Evolutionary conservation across 2,329 filamentous ascomycete species (phyloP), one percentile per base, ranked within the genome.

Genomic region (Fusarium irregulare): DNA sequence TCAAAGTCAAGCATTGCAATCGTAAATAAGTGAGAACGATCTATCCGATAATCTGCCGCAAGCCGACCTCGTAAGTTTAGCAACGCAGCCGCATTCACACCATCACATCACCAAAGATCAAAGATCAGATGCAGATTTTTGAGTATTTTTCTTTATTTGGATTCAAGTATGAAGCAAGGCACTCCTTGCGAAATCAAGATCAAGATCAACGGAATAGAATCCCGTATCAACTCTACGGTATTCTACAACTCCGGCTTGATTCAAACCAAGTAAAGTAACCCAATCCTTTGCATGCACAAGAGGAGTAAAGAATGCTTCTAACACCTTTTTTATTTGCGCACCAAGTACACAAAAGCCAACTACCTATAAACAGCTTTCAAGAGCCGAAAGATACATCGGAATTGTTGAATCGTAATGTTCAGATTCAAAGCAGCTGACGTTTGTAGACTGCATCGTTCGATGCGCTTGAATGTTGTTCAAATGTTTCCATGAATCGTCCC

Each of bases 401-500:
- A 20, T 49, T 41, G 49, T 53, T 56, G 60, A 60, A 44, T 60
- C 32, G 56, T 55, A 45, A 47, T 40, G 32, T 32, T 40, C 25
- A 60, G 54, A 46, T 68, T 64, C 53, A 56, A 60, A 68, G 54
- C 67, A 56, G 58, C 48, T 64, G 44, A 27, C 54, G 14, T 32
- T 64, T 55, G 54, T 44, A 30, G 45, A 30, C 37, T 55, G 55
- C 56, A 47, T 53, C 56, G 25, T 56, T 48, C 56, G 51, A 42
- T 62, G 45, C 41, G 42, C 42, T 60, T 46, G 27, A 40, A 60
- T 60, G 60, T 70, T 68, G 57, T 56, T 60, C 61, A 53, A 68
- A 64, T 65, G 32, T 70, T 62, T 62, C 68, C 68, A 46, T 72
- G 30, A 68, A 62, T 75, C 73, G 60, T 75, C 63, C 67, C 49